Conservation (phyloP, 768 basidiomycete genomes). For the Auricularia sp. region DNA sequence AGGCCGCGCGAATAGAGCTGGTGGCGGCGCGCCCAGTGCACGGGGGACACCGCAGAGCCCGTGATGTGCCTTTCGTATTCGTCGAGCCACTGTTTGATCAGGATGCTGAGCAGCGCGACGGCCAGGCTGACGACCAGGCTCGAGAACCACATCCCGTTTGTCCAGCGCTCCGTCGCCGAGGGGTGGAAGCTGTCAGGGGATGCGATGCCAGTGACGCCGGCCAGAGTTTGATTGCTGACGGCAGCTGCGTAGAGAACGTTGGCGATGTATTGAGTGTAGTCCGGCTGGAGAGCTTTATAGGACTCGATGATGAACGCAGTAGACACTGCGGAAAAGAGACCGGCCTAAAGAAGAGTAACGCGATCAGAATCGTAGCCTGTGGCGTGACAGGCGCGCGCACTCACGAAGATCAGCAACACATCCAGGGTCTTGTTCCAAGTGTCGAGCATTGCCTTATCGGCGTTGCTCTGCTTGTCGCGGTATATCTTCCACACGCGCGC, state of each 20-base stretch:
- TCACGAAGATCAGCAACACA: slow-evolving; percentile 5
- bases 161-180: neutral
- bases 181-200: neutral
- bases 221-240: neutral
- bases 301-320: slow-evolving; percentile 11
- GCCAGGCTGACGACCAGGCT: neutral
- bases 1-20: neutral
- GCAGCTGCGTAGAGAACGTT: neutral
- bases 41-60: neutral
- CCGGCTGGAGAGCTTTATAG: slow-evolving; percentile 9
- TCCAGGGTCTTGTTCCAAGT: slow-evolving; percentile 5
- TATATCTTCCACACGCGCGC: slow-evolving; percentile 8
- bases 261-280: neutral
- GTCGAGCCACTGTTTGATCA: slow-evolving; percentile 2
- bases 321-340: slow-evolving; percentile 7
- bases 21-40: neutral
- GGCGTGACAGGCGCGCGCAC: neutral
- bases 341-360: slow-evolving; percentile 1
- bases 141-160: slow-evolving; percentile 5
- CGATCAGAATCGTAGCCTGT: too few species aligned
- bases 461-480: slow-evolving; percentile 5
- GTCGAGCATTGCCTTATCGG: slow-evolving; percentile 2
- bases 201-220: too few species aligned
- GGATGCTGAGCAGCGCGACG: slow-evolving; percentile 2
- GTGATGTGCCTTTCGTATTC: neutral